Evolutionary conservation across 345 rosid species (phyloP), one percentile per base, ranked within the genome.

Genomic region (Populus ilicifolia): DNA sequence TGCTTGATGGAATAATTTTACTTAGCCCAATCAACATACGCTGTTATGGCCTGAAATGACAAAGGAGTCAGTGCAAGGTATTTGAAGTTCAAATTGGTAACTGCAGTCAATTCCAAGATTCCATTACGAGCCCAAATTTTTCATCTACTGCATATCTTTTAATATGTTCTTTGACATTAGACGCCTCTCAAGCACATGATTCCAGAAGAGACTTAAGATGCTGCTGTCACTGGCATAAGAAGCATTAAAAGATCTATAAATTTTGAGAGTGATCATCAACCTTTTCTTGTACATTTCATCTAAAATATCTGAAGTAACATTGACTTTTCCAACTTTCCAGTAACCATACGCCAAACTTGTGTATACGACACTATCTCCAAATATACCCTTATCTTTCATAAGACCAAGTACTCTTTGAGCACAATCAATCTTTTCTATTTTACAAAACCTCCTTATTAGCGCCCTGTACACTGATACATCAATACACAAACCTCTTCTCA

Each of bases 401-500:
- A 86, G 82, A 9, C 68, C 77, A 78, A 83, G 88, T 33, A 90
- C 46, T 71, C 50, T 73, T 82, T 86, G 86, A n/a, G 96, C 97
- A 66, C 65, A 84, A 77, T 89, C 93, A 79, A 90, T 80, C 75
- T 83, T 92, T 72, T 79, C 92, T 80, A 71, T 82, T 84, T 90
- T 93, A 78, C 97, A 95, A 38, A 92, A 74, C 89, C 92, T 88
- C 86, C 98, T 90, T 78, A 95, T 89, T 27, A 95, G 84, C 70
- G 93, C 96, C 91, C 99, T 90, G 79, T 89, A 92, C 73, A 95
- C 67, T 16, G 96, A 86, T 35, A 90, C 79, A 79, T 90, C 90
- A 29, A 84, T 84, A 68, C 76, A 83, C 63, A 90, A 74, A 70
- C 94, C 93, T 86, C 88, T 89, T 54, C 62, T 77, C 70, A 70